phyloP scores from a whole-genome alignment of 2,329 filamentous ascomycete species.

The Ceratocystis albifundus region DNA sequence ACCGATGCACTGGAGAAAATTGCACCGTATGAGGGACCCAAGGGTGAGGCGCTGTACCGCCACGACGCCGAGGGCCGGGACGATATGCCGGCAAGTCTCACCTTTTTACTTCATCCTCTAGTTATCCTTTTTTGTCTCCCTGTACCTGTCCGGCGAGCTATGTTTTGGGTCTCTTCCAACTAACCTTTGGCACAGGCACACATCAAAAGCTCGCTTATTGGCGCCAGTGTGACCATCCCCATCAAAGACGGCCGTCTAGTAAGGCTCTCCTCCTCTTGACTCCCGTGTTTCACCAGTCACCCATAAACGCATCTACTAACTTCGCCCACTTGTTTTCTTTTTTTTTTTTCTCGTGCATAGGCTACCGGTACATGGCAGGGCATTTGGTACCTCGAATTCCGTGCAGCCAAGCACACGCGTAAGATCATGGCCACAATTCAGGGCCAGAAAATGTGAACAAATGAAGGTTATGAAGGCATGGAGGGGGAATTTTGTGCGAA shows the following conservation, averaged over 20 bases:
- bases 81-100: slow-evolving; percentile 68
- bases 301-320: not conserved
- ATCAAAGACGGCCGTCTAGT: slow-evolving; percentile 75
- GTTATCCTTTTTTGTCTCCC: slow-evolving; percentile 13
- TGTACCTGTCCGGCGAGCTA: not conserved
- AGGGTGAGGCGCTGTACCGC: slow-evolving; percentile 63
- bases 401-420: slow-evolving; percentile 61
- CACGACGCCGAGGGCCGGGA: slow-evolving; percentile 81
- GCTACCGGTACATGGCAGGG: slow-evolving; percentile 66
- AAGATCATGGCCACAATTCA: slow-evolving; percentile 89
- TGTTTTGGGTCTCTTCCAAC: not conserved
- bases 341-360: slow-evolving; percentile 27
- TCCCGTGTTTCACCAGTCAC: not conserved
- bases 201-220: slow-evolving; percentile 81
- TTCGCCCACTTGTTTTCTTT: slow-evolving; percentile 4
- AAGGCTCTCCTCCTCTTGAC: slow-evolving; percentile 27
- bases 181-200: slow-evolving; percentile 52
- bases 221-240: slow-evolving; percentile 79
- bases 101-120: not conserved
- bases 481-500: slow-evolving; percentile 33
- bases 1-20: slow-evolving; percentile 84
- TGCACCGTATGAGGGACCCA: slow-evolving; percentile 63
- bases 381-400: slow-evolving; percentile 91
- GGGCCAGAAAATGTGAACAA: slow-evolving; percentile 53
- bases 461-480: slow-evolving; percentile 40